Percentiles rank a stretch among this genome's conserved stretches.
phyloP scores from a whole-genome alignment of 208 protist species.

The Leishmania guyanensis region DNA sequence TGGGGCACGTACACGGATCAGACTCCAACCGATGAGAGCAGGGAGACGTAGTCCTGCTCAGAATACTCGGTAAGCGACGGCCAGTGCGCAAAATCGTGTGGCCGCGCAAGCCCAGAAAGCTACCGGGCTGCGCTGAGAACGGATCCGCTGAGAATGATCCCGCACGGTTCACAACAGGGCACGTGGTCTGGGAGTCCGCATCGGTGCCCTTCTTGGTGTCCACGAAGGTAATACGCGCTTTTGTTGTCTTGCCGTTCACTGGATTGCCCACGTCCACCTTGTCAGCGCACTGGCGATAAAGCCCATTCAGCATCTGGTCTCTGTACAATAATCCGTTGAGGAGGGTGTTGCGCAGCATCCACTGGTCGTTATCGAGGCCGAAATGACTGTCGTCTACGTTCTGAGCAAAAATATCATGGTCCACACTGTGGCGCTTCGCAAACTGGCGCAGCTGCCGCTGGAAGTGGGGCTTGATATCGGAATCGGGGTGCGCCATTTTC shows the following conservation, averaged over 20 bases:
- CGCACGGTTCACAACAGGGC: constrained; percentile 52
- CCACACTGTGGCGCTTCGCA: constrained; percentile 77
- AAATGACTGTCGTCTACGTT: constrained; percentile 82
- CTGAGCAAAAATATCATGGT: constrained; percentile 86
- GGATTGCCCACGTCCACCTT: constrained; percentile 63
- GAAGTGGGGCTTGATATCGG: constrained; percentile 92
- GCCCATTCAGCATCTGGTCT: constrained; percentile 62
- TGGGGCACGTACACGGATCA: constrained; percentile 57
- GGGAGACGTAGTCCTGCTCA: constrained; percentile 72
- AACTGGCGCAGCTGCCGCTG: constrained; percentile 86
- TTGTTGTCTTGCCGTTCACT: constrained; percentile 34
- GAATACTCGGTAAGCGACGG: constrained; percentile 64
- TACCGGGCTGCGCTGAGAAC: constrained; percentile 12
- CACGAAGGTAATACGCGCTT: constrained; percentile 61
- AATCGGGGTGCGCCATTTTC: constrained; percentile 88
- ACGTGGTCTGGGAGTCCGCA: constrained; percentile 39
- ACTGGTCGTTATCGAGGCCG: constrained; percentile 91
- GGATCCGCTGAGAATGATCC: constrained; percentile 50
- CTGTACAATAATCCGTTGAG: constrained; percentile 83
- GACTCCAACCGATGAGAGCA: constrained; percentile 65
- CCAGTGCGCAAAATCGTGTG: constrained; percentile 43
- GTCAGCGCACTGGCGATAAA: constrained; percentile 65
- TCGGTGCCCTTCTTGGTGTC: constrained; percentile 77
- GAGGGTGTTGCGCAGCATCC: constrained; percentile 92
- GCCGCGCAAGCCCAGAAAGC: constrained; percentile 64